These are phyloP conservation scores for Trichoderma cornu-damae DNA, from an alignment of 2,329 filamentous ascomycete genomes.

Conservation along the genomic window DNA sequence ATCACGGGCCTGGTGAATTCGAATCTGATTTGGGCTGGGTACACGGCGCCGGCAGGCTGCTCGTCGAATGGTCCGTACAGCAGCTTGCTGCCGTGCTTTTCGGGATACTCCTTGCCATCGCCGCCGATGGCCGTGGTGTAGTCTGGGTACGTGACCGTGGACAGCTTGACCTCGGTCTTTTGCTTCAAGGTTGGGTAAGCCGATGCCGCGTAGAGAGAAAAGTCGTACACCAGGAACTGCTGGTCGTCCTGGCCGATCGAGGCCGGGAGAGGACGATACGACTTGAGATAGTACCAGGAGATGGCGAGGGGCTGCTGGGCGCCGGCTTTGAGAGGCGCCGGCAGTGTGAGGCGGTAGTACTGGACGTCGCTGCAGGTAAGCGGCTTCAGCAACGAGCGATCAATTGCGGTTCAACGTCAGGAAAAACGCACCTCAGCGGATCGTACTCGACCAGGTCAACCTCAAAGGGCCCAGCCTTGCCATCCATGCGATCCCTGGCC, in stretches of 20 bases:
- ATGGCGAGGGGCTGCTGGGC: conserved; percentile 82
- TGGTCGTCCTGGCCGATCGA: conserved; percentile 76
- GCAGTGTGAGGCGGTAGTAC: conserved; percentile 80
- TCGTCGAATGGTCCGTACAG: conserved; percentile 88
- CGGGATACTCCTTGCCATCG: conserved; percentile 61
- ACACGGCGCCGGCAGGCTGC: conserved; percentile 67
- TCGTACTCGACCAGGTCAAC: conserved; percentile 64
- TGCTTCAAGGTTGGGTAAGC: conserved; percentile 85
- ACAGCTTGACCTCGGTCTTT: conserved; percentile 94
- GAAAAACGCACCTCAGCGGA: conserved; percentile 46
- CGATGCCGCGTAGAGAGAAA: conserved; percentile 79
- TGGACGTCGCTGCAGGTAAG: conserved; percentile 57
- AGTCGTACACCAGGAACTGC: conserved; percentile 81
- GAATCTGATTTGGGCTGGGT: conserved; percentile 76
- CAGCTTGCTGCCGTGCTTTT: conserved; percentile 78
- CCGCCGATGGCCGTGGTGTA: conserved; percentile 67
- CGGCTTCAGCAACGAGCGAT: neutral
- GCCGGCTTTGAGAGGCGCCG: conserved; percentile 67
- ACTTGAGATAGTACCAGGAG: conserved; percentile 72
- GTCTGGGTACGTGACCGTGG: conserved; percentile 71
- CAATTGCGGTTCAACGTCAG: neutral
- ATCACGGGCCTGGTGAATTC: conserved; percentile 92
- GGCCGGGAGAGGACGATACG: conserved; percentile 75
- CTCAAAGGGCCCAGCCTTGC: conserved; percentile 59
- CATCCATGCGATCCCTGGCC: conserved; percentile 85